These are phyloP conservation scores for Brassica juncea DNA, from an alignment of 345 rosid genomes.

Conservation along the genomic window DNA sequence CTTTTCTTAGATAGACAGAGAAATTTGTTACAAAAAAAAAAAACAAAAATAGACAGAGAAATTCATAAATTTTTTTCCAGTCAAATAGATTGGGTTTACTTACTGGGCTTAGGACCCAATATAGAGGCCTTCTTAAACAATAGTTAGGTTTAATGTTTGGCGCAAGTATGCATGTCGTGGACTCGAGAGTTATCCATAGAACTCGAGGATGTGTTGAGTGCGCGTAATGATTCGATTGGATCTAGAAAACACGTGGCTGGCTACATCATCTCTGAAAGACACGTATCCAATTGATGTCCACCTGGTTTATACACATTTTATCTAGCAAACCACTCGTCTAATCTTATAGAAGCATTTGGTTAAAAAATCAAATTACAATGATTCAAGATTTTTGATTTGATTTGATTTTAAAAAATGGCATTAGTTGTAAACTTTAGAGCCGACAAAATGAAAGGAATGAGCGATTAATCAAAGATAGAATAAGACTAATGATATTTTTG, in stretches of 20 bases:
- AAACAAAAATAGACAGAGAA: no score
- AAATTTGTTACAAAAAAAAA: no score
- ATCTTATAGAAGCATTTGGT: neutral
- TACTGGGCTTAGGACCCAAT: neutral
- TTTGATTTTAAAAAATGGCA: neutral
- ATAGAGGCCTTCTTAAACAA: neutral
- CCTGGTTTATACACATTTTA: neutral
- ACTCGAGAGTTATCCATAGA: neutral
- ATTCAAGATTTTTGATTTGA: neutral
- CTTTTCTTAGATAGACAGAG: neutral
- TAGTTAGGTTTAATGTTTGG: neutral
- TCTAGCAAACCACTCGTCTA: neutral
- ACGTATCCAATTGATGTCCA: neutral
- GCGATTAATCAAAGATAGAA: slow-evolving; percentile 21
- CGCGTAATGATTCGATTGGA: neutral
- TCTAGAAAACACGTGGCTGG: neutral
- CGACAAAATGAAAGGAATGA: slow-evolving; percentile 25
- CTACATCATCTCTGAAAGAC: neutral
- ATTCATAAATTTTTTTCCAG: no score
- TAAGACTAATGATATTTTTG: slow-evolving; percentile 33
- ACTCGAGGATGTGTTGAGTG: neutral
- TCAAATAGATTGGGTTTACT: neutral
- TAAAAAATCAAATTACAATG: neutral
- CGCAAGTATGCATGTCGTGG: neutral
- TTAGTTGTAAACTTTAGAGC: neutral